Conservation (phyloP, 176 grass and related monocot genomes). For the Zea luxurians region DNA sequence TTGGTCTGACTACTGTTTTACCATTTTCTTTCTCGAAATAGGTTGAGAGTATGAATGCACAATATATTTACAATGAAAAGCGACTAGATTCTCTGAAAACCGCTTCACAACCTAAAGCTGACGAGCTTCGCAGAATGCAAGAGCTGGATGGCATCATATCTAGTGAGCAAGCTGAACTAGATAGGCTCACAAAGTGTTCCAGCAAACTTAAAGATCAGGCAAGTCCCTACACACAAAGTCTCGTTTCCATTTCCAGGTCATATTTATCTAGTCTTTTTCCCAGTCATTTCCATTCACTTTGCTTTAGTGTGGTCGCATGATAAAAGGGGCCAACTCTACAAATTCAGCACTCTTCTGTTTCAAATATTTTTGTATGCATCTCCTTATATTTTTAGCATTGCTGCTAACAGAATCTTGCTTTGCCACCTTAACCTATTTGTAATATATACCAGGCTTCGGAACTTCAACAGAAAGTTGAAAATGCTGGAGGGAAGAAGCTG, state of each 20-base stretch:
- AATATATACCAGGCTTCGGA: constrained; percentile 64
- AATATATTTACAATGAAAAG: constrained; percentile 73
- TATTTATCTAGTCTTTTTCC: neutral
- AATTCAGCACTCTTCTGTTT: neutral
- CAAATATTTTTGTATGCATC: constrained; percentile 9
- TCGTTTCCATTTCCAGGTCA: neutral
- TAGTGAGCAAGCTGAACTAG: constrained; percentile 62
- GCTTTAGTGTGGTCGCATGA: neutral
- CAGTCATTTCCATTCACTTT: neutral
- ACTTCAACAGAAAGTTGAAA: constrained; percentile 96
- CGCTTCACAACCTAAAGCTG: constrained; percentile 71
- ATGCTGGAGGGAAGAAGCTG: constrained; percentile 74
- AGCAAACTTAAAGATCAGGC: constrained; percentile 90
- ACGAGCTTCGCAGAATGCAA: constrained; percentile 64
- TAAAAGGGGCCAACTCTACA: constrained; percentile 11
- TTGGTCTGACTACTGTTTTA: neutral
- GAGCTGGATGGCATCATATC: constrained; percentile 65
- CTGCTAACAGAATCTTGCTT: constrained; percentile 13
- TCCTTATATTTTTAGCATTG: constrained; percentile 10
- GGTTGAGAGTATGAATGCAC: constrained; percentile 81
- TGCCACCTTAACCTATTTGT: constrained; percentile 1
- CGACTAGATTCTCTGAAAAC: constrained; percentile 68
- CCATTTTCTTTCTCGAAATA: constrained; percentile 40
- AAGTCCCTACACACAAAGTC: constrained; percentile 32
- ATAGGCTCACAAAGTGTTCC: constrained; percentile 72